Evolutionary conservation across 2,329 filamentous ascomycete species (phyloP), one percentile per base, ranked within the genome.

Genomic region (Shiraia sp.): DNA sequence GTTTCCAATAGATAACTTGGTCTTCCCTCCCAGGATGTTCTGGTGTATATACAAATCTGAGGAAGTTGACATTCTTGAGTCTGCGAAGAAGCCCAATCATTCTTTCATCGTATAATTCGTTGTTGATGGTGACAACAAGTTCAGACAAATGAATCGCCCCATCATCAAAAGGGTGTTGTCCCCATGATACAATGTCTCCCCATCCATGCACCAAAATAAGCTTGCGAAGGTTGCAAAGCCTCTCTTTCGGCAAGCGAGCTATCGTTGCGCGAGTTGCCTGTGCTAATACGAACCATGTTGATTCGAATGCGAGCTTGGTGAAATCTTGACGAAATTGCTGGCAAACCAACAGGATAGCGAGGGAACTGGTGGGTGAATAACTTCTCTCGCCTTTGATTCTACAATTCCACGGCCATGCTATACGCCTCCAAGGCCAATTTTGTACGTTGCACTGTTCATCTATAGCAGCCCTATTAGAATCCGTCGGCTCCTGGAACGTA

Each of bases 311-410:
- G 10, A 71, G 48, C 8, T 56, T 39, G 31, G 51, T 51, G 28
- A 67, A 65, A 28, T 74, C 72, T 14, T 54, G 35, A 25, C 64
- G 57, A 36, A 73, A 58, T 40, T 69, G 68, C 17, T 59, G 64
- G 47, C 72, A 73, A 3, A 61, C 61, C 10, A 72, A 54, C 6
- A 73, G 65, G 2, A 68, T 53, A 8, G 45, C 33, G 3, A 74
- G 57, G 8, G 57, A 44, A 2, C 34, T 7, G 7, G 59, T 54
- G 10, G 64, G 48, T 17, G 10, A 34, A 19, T 44, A 31, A 17
- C 10, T 22, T 6, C 14, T 6, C 13, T 26, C 10, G 8, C 33
- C 15, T 24, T 23, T 14, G 15, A 15, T 47, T 47, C 71, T 65
- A 12, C 55, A 42, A 14, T n/a, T n/a, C n/a, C n/a, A n/a, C n/a